phyloP scores from a whole-genome alignment of 2,329 filamentous ascomycete species.

The Sporothrix mexicana region DNA sequence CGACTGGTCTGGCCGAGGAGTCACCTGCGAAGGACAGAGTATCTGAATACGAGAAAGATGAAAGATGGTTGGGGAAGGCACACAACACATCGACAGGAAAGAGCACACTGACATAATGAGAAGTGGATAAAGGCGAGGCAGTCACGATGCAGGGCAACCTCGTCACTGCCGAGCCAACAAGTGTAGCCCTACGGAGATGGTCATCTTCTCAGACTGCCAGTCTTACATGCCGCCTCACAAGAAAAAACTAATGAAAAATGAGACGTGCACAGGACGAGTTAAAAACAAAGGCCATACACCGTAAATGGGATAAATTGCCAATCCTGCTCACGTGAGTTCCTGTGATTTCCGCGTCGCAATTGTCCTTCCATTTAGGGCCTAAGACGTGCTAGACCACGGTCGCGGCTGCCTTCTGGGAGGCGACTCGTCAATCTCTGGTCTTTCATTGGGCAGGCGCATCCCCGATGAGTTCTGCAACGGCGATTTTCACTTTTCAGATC shows the following conservation, averaged over 20 bases:
- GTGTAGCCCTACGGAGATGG: no score
- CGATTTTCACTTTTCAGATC: neutral
- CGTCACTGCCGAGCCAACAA: no score
- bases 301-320: neutral
- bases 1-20: neutral
- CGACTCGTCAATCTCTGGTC: slow-evolving; percentile 11
- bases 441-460: slow-evolving; percentile 18
- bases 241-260: neutral
- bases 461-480: neutral
- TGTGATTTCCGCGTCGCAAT: slow-evolving; percentile 22
- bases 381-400: neutral
- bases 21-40: neutral
- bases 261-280: neutral
- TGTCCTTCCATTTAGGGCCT: slow-evolving; percentile 11
- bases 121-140: neutral
- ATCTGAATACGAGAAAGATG: slow-evolving; percentile 11
- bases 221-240: no score
- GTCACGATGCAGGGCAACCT: neutral
- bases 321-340: slow-evolving; percentile 30
- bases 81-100: neutral
- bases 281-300: neutral
- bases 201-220: no score
- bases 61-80: slow-evolving; percentile 13
- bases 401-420: slow-evolving; percentile 10
- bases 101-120: neutral